These are phyloP conservation scores for Brassica cretica DNA, from an alignment of 345 rosid genomes.

Conservation along the genomic window DNA sequence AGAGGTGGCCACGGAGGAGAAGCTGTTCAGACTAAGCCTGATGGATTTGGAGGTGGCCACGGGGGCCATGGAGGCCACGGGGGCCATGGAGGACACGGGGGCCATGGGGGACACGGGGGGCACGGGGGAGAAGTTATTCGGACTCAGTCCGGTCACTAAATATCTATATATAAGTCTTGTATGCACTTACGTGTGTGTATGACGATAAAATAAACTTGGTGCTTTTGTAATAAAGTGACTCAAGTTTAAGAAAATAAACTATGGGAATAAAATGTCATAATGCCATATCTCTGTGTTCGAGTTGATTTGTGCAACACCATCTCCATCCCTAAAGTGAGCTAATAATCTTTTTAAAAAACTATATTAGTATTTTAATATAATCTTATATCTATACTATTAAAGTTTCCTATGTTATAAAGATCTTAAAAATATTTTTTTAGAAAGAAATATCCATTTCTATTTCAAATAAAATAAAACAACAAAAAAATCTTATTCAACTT, in stretches of 20 bases:
- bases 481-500: too few relatives aligned
- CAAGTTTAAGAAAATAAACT: neutral
- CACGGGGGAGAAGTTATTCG: slow-evolving; percentile 14
- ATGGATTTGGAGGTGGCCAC: slow-evolving; percentile 8
- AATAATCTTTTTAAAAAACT: neutral
- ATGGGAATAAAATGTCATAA: slow-evolving; percentile 8
- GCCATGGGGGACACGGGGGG: slow-evolving; percentile 12
- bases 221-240: slow-evolving; percentile 17
- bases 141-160: slow-evolving; percentile 18
- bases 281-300: neutral
- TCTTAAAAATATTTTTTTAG: too few relatives aligned
- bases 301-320: neutral
- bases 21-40: neutral
- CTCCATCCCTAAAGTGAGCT: neutral
- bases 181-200: neutral
- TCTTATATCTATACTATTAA: too few relatives aligned
- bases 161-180: neutral
- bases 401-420: too few relatives aligned
- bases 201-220: slow-evolving; percentile 11
- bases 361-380: too few relatives aligned
- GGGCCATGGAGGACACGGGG: slow-evolving; percentile 13
- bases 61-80: neutral
- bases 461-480: too few relatives aligned
- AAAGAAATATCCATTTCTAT: too few relatives aligned
- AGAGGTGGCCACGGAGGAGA: neutral